phyloP scores from a whole-genome alignment of 163 green algal genomes.

The Scenedesmus sp. region DNA sequence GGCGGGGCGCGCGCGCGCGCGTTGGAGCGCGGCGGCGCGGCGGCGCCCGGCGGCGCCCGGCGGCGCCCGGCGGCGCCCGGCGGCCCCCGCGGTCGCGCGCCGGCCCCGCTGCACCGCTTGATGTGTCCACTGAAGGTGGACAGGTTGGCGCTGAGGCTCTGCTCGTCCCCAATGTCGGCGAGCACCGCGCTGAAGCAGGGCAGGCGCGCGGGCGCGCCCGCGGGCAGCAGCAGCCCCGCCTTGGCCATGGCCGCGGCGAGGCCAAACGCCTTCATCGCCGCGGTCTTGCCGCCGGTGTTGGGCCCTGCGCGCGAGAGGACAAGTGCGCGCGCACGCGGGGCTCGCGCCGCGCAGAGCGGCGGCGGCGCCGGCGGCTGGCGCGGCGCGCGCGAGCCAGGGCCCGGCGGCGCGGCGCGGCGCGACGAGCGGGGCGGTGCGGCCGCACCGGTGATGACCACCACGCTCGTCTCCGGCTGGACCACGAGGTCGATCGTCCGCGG shows the following conservation, averaged over 20 bases:
- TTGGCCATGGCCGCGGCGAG: conserved; percentile 82
- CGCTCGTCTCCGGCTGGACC: conserved; percentile 60
- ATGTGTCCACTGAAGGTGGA: conserved; percentile 97
- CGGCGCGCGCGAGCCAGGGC: too few species aligned
- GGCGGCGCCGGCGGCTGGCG: too few species aligned
- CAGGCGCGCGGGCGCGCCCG: conserved; percentile 63
- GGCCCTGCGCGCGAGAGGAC: conserved; percentile 55
- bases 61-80: too few species aligned
- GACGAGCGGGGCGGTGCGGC: too few species aligned
- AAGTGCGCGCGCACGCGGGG: too few species aligned
- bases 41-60: too few species aligned
- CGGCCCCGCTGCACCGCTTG: too few species aligned
- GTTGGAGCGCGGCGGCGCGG: too few species aligned
- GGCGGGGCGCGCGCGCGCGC: too few species aligned
- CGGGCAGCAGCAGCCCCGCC: conserved; percentile 73
- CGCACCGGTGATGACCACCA: conserved; percentile 78
- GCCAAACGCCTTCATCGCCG: conserved; percentile 91
- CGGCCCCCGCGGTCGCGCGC: too few species aligned
- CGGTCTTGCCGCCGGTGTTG: conserved; percentile 96
- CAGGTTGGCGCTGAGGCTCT: conserved; percentile 90
- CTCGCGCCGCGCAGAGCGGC: too few species aligned
- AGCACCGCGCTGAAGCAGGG: conserved; percentile 82
- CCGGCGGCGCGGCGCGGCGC: too few species aligned
- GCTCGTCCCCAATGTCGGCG: conserved; percentile 90
- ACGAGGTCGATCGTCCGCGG: conserved; percentile 72